A percentile compares a stretch with the other conserved stretches of the same genome.
These are phyloP conservation scores for Ogataea corticis DNA, from an alignment of 805 yeast genomes.

Conservation along the genomic window DNA sequence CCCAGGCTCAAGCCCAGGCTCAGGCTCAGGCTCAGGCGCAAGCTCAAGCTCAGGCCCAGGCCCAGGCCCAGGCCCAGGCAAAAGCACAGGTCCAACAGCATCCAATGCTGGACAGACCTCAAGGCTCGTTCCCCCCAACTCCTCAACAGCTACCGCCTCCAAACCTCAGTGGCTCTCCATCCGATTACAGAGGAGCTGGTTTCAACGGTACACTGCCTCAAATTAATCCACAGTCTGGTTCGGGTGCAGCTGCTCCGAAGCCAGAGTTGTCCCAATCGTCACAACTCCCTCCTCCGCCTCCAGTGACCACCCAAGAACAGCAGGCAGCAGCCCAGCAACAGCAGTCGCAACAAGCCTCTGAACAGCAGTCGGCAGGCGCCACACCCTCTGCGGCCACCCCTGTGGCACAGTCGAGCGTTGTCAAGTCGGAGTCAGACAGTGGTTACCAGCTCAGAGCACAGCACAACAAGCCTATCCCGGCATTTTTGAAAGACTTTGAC, in stretches of 20 bases:
- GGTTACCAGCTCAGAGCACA: conserved; percentile 43
- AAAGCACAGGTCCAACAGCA: conserved; percentile 26
- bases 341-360: conserved; percentile 27
- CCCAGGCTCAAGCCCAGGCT: conserved; percentile 31
- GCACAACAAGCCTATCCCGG: conserved; percentile 77
- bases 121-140: conserved; percentile 25
- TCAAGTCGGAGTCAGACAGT: conserved; percentile 30
- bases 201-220: conserved; percentile 27
- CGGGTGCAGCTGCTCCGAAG: conserved; percentile 31
- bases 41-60: conserved; percentile 37
- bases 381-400: conserved; percentile 34
- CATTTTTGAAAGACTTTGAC: conserved; percentile 79
- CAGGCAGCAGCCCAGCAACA: conserved; percentile 19
- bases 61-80: conserved; percentile 28
- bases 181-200: conserved; percentile 23
- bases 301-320: conserved; percentile 23
- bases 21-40: conserved; percentile 35
- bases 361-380: conserved; percentile 29
- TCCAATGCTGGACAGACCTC: conserved; percentile 22
- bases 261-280: conserved; percentile 31
- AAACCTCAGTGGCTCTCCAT: conserved; percentile 29
- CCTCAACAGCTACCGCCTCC: conserved; percentile 40
- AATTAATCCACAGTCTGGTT: conserved; percentile 23
- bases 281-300: conserved; percentile 28
- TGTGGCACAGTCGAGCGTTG: conserved; percentile 16